These are phyloP conservation scores for Wilhelminamyces savonicus DNA, from an alignment of 805 yeast genomes.

Conservation along the genomic window DNA sequence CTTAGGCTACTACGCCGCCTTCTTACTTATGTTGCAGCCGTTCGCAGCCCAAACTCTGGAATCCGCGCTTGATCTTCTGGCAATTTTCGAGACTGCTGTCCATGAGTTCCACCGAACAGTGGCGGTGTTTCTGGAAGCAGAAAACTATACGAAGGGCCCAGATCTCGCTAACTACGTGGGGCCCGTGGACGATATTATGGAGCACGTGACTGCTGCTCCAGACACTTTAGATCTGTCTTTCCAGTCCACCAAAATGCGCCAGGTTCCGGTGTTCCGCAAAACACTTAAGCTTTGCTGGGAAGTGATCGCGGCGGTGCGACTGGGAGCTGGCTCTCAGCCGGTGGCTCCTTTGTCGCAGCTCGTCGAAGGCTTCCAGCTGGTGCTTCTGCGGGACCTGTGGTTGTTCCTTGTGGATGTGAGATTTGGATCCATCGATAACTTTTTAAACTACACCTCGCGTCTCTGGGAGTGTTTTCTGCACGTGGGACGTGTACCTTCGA, in stretches of 20 bases:
- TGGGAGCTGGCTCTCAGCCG: too few relatives aligned
- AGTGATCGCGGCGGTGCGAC: too few relatives aligned
- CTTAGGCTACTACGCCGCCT: conserved; percentile 13
- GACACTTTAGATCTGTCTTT: not conserved
- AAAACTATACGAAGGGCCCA: not conserved
- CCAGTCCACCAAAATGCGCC: not conserved
- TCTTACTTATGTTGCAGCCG: conserved; percentile 12
- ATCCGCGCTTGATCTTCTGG: not conserved
- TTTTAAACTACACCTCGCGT: conserved; percentile 14
- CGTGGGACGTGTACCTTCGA: conserved; percentile 5
- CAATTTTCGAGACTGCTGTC: not conserved
- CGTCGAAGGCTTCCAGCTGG: too few relatives aligned
- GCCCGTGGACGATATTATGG: conserved; percentile 1
- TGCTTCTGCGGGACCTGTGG: conserved; percentile 4
- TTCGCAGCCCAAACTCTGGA: conserved; percentile 1
- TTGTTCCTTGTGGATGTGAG: conserved; percentile 12
- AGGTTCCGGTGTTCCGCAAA: too few relatives aligned
- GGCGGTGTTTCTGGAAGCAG: not conserved
- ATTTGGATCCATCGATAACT: conserved; percentile 21
- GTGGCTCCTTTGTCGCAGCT: too few relatives aligned
- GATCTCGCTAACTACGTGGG: not conserved
- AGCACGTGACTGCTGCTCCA: not conserved
- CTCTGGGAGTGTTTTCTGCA: conserved; percentile 18
- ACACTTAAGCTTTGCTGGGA: too few relatives aligned
- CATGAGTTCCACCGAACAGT: not conserved